Percentiles rank a stretch among this genome's conserved stretches.
Conservation (phyloP, 352 stramenopile species). For the Globisporangium middletonii region DNA sequence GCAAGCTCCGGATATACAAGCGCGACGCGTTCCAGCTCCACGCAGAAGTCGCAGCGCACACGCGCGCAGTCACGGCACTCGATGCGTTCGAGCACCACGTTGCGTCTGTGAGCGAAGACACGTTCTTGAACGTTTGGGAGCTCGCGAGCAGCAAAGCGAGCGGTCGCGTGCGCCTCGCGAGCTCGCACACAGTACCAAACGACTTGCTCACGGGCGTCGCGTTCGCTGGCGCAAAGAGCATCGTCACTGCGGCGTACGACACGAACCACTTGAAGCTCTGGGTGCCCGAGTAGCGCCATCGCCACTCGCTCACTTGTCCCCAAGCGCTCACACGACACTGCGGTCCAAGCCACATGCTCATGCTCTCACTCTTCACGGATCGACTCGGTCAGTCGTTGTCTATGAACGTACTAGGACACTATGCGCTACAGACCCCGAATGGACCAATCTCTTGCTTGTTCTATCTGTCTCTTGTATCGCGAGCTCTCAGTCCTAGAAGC, state of each 20-base stretch:
- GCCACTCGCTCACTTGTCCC: not conserved
- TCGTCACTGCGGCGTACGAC: slow-evolving; percentile 64
- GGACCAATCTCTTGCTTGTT: no score
- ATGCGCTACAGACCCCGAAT: no score
- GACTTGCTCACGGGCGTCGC: slow-evolving; percentile 56
- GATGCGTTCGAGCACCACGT: slow-evolving; percentile 43
- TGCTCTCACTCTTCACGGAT: not conserved
- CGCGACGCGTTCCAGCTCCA: slow-evolving; percentile 38
- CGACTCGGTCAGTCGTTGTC: no score
- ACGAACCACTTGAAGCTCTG: slow-evolving; percentile 65
- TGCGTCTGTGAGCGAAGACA: slow-evolving; percentile 69
- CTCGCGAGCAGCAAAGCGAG: slow-evolving; percentile 18
- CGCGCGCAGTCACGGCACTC: slow-evolving; percentile 58
- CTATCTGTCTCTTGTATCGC: not conserved
- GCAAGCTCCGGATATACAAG: slow-evolving; percentile 48
- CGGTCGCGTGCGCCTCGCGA: slow-evolving; percentile 39
- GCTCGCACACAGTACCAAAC: slow-evolving; percentile 55
- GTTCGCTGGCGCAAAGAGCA: slow-evolving; percentile 37
- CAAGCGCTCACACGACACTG: not conserved
- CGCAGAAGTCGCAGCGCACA: slow-evolving; percentile 63
- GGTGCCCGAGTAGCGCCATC: slow-evolving; percentile 34
- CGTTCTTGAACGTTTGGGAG: slow-evolving; percentile 79
- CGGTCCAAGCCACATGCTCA: no score
- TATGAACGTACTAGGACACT: no score
- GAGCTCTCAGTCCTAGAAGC: not conserved